Evolutionary conservation across 495 filamentous ascomycete species (phyloP).

Genomic region (Talaromyces nanjingensis): DNA sequence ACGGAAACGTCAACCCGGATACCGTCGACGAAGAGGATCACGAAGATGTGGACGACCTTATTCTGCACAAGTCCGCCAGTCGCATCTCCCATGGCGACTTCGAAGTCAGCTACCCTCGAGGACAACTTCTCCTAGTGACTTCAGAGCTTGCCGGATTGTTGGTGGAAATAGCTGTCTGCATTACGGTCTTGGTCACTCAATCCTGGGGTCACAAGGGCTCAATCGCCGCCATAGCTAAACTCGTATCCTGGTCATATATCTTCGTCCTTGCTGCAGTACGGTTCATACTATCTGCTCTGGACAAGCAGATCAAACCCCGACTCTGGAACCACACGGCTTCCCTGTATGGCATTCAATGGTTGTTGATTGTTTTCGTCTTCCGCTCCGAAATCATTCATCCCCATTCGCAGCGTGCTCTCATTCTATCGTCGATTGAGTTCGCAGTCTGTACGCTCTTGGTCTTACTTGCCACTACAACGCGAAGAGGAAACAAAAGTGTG

Average conservation of each 20-base stretch:
- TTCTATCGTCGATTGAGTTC: constrained; percentile 64
- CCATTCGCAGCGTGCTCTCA: constrained; percentile 42
- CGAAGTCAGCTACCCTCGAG: constrained; percentile 70
- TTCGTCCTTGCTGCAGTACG: constrained; percentile 66
- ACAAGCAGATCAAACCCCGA: constrained; percentile 54
- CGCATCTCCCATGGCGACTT: constrained; percentile 55
- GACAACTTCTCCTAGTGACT: constrained; percentile 58
- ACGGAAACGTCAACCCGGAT: constrained; percentile 36
- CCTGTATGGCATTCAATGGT: constrained; percentile 81
- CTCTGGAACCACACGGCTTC: constrained; percentile 90
- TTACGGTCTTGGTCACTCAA: constrained; percentile 48
- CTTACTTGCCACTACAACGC: constrained; percentile 66
- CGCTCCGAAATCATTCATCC: constrained; percentile 82
- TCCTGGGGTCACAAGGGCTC: constrained; percentile 49
- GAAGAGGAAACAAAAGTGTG: constrained; percentile 88
- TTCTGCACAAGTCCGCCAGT: constrained; percentile 57
- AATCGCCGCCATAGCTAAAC: constrained; percentile 55
- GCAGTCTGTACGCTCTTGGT: constrained; percentile 65
- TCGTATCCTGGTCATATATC: constrained; percentile 76
- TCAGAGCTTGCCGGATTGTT: constrained; percentile 70
- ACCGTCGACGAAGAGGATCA: constrained; percentile 46
- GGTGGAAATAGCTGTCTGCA: constrained; percentile 61
- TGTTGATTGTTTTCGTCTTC: constrained; percentile 68
- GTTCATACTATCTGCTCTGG: constrained; percentile 61
- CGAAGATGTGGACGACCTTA: constrained; percentile 60